phyloP scores from a whole-genome alignment of 805 yeast species.

The Candida tammaniensis region DNA sequence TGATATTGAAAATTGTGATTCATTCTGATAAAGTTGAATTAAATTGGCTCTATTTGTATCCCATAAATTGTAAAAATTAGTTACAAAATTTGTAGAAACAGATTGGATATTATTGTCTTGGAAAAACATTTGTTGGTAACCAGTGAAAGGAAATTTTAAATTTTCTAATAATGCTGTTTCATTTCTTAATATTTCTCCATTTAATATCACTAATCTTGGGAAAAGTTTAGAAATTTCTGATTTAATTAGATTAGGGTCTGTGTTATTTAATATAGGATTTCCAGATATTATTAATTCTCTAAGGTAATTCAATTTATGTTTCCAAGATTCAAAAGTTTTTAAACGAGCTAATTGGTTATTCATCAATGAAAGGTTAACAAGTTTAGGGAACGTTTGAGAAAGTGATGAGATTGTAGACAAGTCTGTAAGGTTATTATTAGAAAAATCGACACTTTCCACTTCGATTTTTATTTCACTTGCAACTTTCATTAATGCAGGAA shows the following conservation, averaged over 20 bases:
- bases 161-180: constrained; percentile 55
- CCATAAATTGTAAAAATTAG: constrained; percentile 77
- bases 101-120: constrained; percentile 71
- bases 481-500: constrained; percentile 83
- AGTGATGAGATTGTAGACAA: constrained; percentile 57
- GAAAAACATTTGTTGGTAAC: constrained; percentile 69
- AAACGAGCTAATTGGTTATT: constrained; percentile 65
- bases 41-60: constrained; percentile 74
- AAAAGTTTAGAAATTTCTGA: constrained; percentile 66
- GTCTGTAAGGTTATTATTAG: constrained; percentile 60
- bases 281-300: constrained; percentile 76
- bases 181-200: constrained; percentile 76
- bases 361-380: constrained; percentile 77
- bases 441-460: constrained; percentile 69
- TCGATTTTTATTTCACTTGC: constrained; percentile 56
- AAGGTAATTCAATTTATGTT: constrained; percentile 66
- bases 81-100: constrained; percentile 71
- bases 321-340: constrained; percentile 69
- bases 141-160: constrained; percentile 52
- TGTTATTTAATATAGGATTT: constrained; percentile 61
- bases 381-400: constrained; percentile 69
- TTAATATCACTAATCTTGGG: constrained; percentile 77
- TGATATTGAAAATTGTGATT: constrained; percentile 81
- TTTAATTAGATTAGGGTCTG: constrained; percentile 42
- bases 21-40: constrained; percentile 69